These are phyloP conservation scores for Cardamine occulta DNA, from an alignment of 345 rosid genomes.

Conservation along the genomic window DNA sequence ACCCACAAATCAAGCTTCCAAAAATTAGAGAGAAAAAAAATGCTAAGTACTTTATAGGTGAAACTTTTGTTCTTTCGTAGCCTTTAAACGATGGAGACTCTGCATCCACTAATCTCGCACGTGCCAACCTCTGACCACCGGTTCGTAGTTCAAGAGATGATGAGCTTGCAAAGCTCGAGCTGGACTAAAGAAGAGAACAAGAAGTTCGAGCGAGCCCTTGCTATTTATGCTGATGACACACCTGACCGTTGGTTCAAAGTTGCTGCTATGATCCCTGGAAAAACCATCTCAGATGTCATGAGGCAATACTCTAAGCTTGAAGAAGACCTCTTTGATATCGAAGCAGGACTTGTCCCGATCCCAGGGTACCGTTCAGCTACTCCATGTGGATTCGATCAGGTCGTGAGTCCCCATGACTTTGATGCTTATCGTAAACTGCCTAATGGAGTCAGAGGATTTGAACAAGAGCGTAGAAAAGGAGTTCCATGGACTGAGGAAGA, in stretches of 20 bases:
- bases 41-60: conserved; percentile 11
- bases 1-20: conserved; percentile 23
- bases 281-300: conserved; percentile 87
- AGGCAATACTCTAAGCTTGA: conserved; percentile 84
- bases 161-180: conserved; percentile 40
- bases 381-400: conserved; percentile 68
- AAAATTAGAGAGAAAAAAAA: background rate
- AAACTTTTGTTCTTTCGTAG: background rate
- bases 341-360: conserved; percentile 88
- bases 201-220: conserved; percentile 83
- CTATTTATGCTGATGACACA: conserved; percentile 73
- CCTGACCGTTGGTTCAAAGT: conserved; percentile 94
- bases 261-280: conserved; percentile 91
- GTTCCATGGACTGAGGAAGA: conserved; percentile 99
- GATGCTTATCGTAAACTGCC: conserved; percentile 41
- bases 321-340: conserved; percentile 93
- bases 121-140: conserved; percentile 70
- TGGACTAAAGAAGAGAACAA: conserved; percentile 99
- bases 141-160: conserved; percentile 48
- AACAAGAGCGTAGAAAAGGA: conserved; percentile 94
- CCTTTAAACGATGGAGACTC: conserved; percentile 38
- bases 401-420: conserved; percentile 47
- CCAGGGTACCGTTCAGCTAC: conserved; percentile 69
- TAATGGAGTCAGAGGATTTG: conserved; percentile 41
- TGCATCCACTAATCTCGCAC: conserved; percentile 76